Evolutionary conservation across 2,329 filamentous ascomycete species (phyloP), one percentile per base, ranked within the genome.

Genomic region (Fusarium sp.): DNA sequence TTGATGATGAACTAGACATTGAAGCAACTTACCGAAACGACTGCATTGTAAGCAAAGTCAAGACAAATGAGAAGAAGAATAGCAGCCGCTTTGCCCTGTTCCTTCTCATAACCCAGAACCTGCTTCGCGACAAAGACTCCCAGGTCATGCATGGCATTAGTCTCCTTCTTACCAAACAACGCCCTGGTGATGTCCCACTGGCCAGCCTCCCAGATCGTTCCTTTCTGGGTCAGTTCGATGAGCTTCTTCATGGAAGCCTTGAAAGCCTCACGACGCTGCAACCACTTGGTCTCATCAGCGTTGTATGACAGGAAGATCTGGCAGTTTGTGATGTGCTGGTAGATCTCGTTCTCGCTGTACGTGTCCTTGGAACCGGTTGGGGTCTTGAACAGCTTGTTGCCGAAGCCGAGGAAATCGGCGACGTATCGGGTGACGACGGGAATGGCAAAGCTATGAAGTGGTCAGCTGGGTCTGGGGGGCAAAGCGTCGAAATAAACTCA

Each of bases 261-360:
- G 41, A 76, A 77, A 1, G 68, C 74, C 11, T 61, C 45, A 35
- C 75, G 72, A 12, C 73, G 71, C 51, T 75, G 61, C 26, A 76
- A 30, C 24, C 61, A 53, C 60, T 77, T 77, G 7, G 75, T 77
- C 24, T 77, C 75, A 10, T 77, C 75, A 2, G 63, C 38, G 48
- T 74, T 75, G 36, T 77, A 77, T 2, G 75, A 61, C 1, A 77
- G 56, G 65, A 77, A 77, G 1, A 71, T 47, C 24, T 77, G 75
- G 20, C 75, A 77, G 57, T 77, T 76, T 12, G 72, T 76, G 56
- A 77, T 77, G 42, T 77, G 75, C 47, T 76, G 73, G 10, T 77
- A 77, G 6, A 77, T 70, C 28, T 76, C 70, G 30, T 77, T 77
- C 58, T 77, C 75, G 6, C 50, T 60, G 45, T 69, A 64, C 5